phyloP scores from a whole-genome alignment of 2,329 filamentous ascomycete genomes.

The Colletotrichum eleusines region DNA sequence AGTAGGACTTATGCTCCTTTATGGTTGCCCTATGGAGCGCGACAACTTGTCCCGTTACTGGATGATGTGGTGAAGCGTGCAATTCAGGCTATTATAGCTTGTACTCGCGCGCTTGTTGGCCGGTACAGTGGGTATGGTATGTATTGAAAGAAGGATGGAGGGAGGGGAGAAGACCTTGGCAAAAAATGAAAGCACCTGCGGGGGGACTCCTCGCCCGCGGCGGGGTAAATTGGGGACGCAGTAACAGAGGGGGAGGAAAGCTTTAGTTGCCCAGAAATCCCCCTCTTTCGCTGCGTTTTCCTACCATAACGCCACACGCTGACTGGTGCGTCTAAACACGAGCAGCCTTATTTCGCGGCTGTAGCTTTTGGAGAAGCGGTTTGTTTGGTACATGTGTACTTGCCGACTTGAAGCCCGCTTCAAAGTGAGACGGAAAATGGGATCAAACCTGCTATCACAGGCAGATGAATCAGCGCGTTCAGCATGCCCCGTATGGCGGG shows the following conservation, averaged over 20 bases:
- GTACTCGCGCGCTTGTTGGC: slow-evolving; percentile 33
- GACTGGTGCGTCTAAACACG: slow-evolving; percentile 34
- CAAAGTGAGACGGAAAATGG: neutral
- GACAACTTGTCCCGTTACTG: slow-evolving; percentile 4
- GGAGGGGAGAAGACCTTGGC: slow-evolving; percentile 18
- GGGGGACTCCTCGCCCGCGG: slow-evolving; percentile 28
- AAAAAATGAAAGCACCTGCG: slow-evolving; percentile 30
- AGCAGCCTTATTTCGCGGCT: neutral
- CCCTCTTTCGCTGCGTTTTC: slow-evolving; percentile 11
- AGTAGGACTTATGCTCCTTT: neutral
- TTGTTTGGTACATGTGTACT: neutral
- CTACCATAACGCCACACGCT: slow-evolving; percentile 15
- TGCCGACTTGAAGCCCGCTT: slow-evolving; percentile 27
- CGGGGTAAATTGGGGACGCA: slow-evolving; percentile 41
- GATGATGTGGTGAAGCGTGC: slow-evolving; percentile 17
- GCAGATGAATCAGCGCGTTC: neutral
- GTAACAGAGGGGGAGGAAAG: slow-evolving; percentile 5
- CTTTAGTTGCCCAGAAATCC: slow-evolving; percentile 2
- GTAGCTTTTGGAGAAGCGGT: slow-evolving; percentile 4
- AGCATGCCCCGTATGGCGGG: neutral
- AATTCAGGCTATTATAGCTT: slow-evolving; percentile 40
- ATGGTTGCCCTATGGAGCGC: slow-evolving; percentile 7
- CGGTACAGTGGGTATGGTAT: slow-evolving; percentile 31
- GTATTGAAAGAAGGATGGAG: slow-evolving; percentile 14
- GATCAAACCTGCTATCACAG: neutral